Base-by-base conservation (phyloP, 352 stramenopile species). In the Plasmopara muralis region DNA sequence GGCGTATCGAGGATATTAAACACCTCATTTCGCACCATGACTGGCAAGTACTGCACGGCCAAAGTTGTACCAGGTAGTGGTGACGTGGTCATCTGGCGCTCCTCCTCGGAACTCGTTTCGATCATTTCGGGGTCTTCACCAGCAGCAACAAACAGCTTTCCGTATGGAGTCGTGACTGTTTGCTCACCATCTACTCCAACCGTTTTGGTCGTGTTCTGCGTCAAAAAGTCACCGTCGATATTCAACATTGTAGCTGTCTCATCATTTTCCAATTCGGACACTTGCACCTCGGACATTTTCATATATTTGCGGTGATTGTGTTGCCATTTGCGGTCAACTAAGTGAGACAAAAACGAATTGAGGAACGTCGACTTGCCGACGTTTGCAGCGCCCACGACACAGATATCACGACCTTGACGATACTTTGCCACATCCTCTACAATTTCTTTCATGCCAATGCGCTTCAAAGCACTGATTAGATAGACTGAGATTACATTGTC, bases 331-430 rank as follows among this genome's bases (percentile, higher is more conserved):
- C 77, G 77, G 34, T 87, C 75, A 31, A 82, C 65, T n/a, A 93
- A 47, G 39, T 77, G 79, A 45, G 85, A 76, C 59, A 97, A 73
- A 47, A 96, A 80, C 41, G 85, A 83, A 68, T 97, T 97, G 20
- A 97, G 68, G 55, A 97, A 97, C 42, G 86, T 95, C 47, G 75
- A 93, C 64, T 97, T 97, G 55, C 89, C 89, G 7, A 95, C 89
- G 60, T 97, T 97, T 14, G 88, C 89, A 6, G 88, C 85, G 31
- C 89, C 89, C 4, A 97, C 77, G 0, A 97, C 85, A 64, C 93
- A 96, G 20, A 97, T 71, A 55, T 96, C 89, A 10, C 85, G 71
- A 29, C 79, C 74, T 41, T 95, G 62, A 35, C 72, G 74, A 49
- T 77, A 72, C 57, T 90, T 89, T 52, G 74, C 74, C 30, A 93